Evolutionary conservation across 768 basidiomycete genomes (phyloP).

Genomic region (Tylopilus intermedius): DNA sequence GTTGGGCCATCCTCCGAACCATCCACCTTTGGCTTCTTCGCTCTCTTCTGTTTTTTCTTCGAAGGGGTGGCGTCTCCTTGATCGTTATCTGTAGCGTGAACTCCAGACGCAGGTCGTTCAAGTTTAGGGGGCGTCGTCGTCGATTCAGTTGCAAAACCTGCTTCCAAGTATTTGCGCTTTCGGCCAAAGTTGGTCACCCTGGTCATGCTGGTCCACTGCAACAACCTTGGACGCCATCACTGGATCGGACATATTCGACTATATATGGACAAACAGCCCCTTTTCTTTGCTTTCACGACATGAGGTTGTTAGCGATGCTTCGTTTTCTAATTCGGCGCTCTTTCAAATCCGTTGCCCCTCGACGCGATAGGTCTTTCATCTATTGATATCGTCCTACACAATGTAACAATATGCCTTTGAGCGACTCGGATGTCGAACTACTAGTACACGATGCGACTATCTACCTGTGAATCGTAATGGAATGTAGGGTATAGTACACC

Average conservation of each 20-base stretch:
- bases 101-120: slow-evolving; percentile 1
- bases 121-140: neutral
- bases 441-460: no score
- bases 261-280: neutral
- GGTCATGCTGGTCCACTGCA: slow-evolving; percentile 42
- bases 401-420: no score
- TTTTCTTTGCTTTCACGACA: no score
- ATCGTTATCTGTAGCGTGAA: neutral
- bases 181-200: slow-evolving; percentile 69
- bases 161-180: slow-evolving; percentile 67
- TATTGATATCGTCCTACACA: no score
- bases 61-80: slow-evolving; percentile 26
- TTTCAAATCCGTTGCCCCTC: no score
- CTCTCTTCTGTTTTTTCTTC: slow-evolving; percentile 59
- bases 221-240: neutral
- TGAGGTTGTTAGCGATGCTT: no score
- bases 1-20: slow-evolving; percentile 4
- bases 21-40: slow-evolving; percentile 37
- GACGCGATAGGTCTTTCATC: no score
- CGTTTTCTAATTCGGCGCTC: no score
- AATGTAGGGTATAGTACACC: no score
- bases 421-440: no score
- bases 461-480: no score
- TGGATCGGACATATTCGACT: neutral
- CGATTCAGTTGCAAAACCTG: slow-evolving; percentile 39